Evolutionary conservation across 495 filamentous ascomycete genomes (phyloP).

Genomic region (Bryoglossum gracile): DNA sequence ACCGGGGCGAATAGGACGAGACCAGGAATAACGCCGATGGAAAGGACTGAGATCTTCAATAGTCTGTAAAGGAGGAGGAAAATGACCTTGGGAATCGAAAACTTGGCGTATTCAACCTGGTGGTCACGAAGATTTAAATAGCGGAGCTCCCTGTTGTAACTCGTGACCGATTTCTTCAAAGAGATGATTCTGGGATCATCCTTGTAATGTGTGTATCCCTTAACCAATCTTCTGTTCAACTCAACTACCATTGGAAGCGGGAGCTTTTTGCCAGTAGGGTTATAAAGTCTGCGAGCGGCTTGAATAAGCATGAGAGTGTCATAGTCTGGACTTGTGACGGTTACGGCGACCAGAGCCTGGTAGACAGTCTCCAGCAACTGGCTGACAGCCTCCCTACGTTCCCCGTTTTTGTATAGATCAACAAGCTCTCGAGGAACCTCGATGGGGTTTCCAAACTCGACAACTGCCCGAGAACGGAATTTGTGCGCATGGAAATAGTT

Average conservation of each 20-base stretch:
- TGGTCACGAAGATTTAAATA: slow-evolving; percentile 87
- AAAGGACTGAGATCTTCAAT: slow-evolving; percentile 64
- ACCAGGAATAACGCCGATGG: slow-evolving; percentile 79
- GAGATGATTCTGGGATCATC: slow-evolving; percentile 78
- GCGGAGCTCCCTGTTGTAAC: slow-evolving; percentile 84
- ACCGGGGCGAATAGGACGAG: slow-evolving; percentile 83
- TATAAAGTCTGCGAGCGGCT: slow-evolving; percentile 89
- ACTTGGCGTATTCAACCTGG: slow-evolving; percentile 87
- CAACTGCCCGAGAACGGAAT: slow-evolving; percentile 91
- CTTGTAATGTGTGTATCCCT: slow-evolving; percentile 89
- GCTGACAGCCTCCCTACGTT: slow-evolving; percentile 77
- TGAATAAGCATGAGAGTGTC: slow-evolving; percentile 98
- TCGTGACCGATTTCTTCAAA: slow-evolving; percentile 68
- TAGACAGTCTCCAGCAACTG: slow-evolving; percentile 79
- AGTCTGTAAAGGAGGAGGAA: slow-evolving; percentile 74
- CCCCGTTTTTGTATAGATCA: slow-evolving; percentile 72
- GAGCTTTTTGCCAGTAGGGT: slow-evolving; percentile 86
- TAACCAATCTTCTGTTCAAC: slow-evolving; percentile 85
- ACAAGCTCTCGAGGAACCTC: slow-evolving; percentile 77
- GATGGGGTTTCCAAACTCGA: slow-evolving; percentile 89
- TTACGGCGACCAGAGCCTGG: slow-evolving; percentile 77
- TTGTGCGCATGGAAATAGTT: slow-evolving; percentile 99
- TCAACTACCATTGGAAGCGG: slow-evolving; percentile 93
- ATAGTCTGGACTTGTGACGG: slow-evolving; percentile 89
- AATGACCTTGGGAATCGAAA: slow-evolving; percentile 67